These are phyloP conservation scores for Balamuthia mandrillaris DNA, from an alignment of 208 protist species.

Conservation along the genomic window DNA sequence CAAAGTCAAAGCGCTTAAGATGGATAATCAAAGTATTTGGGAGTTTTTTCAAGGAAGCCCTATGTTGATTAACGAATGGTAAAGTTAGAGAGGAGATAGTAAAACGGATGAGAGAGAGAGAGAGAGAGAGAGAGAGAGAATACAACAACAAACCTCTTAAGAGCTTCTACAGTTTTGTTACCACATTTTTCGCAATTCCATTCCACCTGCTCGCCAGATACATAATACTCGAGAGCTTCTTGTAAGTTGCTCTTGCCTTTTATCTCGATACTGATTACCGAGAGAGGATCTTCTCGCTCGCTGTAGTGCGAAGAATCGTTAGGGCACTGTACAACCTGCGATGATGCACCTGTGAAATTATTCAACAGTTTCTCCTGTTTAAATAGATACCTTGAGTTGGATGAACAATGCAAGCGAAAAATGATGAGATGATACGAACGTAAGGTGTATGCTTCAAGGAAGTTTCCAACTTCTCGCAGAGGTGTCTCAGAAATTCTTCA, in stretches of 20 bases:
- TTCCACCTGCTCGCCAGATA: background rate
- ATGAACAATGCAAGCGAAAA: background rate
- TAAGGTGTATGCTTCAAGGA: constrained; percentile 4
- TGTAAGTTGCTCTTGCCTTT: constrained; percentile 15
- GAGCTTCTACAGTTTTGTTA: background rate
- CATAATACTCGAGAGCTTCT: background rate
- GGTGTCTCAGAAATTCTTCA: constrained; percentile 3
- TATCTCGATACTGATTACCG: constrained; percentile 25
- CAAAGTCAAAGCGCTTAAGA: constrained; percentile 28
- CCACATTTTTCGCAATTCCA: constrained; percentile 23
- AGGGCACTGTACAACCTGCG: constrained; percentile 5
- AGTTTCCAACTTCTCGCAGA: background rate
- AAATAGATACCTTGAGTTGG: background rate
- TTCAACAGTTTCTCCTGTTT: constrained; percentile 8
- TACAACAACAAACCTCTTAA: too few relatives aligned
- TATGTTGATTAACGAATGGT: too few relatives aligned
- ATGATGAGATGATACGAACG: background rate
- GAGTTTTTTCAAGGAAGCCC: constrained; percentile 15
- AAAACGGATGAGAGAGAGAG: too few relatives aligned
- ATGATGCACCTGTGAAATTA: background rate
- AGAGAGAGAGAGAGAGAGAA: too few relatives aligned
- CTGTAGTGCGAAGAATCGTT: background rate
- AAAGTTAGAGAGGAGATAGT: too few relatives aligned
- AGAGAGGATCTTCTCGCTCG: constrained; percentile 6
- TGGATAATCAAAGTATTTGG: constrained; percentile 38